Evolutionary conservation across 441 rosid genomes (phyloP), one percentile per base, ranked within the genome.

Genomic region (Theobroma grandiflorum): DNA sequence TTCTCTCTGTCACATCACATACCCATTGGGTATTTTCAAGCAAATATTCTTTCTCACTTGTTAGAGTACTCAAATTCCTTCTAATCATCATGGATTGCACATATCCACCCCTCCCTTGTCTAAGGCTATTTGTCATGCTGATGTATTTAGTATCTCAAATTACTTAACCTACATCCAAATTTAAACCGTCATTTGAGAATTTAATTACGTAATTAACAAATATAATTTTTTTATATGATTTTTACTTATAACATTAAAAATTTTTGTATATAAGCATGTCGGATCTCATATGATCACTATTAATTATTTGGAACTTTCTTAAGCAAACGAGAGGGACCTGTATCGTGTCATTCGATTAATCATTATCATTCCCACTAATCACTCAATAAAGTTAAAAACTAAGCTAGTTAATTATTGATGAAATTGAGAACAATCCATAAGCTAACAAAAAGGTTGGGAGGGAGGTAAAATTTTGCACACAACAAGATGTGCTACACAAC

Each of bases 281-380:
- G 35, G 53, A 3, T 26, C 26, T 53, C 2, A 72, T 52, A 72
- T 52, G 26, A 49, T 72, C 31, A 57, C 57, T 42, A 42, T 22
- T 42, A 67, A 79, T 79, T 33, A 80, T 80, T 67, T n/a, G 40
- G 22, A 31, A 71, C 81, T 64, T 77, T 72, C 47, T 62, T 62
- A 61, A 70, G 75, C 75, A 72, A 73, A 22, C 3, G 2, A 11
- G 35, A 76, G 52, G 71, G 47, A 14, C 33, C 61, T 50, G 2
- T 35, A 52, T 38, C 12, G 4, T 26, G 72, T 59, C 40, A 75
- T 66, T 62, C 6, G n/a, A 61, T 53, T 43, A 68, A 80, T 80
- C 61, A 84, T 80, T 78, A 12, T 53, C 42, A 53, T 37, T 74
- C 35, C 83, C 81, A 73, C 81, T 74, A 80, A 84, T 69, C 81